phyloP scores from a whole-genome alignment of 495 filamentous ascomycete genomes.

The Hypomontagnella monticulosa region DNA sequence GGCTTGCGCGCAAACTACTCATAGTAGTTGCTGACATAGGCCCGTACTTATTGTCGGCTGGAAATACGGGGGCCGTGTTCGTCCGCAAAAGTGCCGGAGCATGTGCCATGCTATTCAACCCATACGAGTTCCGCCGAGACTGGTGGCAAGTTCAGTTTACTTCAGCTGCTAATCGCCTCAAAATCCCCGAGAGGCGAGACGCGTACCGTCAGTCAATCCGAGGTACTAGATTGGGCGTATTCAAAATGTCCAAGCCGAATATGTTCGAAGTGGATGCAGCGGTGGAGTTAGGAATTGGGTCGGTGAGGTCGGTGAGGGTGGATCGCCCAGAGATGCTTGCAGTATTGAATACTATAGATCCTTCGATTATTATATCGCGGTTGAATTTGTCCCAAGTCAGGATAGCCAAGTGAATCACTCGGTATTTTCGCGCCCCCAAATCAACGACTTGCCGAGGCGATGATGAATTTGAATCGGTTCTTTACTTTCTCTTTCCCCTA shows the following conservation, averaged over 20 bases:
- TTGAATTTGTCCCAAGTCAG: constrained; percentile 13
- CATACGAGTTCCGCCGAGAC: constrained; percentile 40
- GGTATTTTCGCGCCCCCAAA: constrained; percentile 3
- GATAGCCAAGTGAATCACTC: constrained; percentile 2
- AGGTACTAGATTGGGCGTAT: constrained; percentile 10
- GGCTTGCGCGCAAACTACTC: constrained; percentile 61
- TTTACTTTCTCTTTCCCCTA: constrained; percentile 15
- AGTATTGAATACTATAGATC: constrained; percentile 14
- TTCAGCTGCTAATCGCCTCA: constrained; percentile 15
- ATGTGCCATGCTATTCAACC: constrained; percentile 61
- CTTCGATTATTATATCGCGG: constrained; percentile 26
- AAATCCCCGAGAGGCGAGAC: constrained; percentile 5
- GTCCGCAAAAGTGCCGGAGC: constrained; percentile 60
- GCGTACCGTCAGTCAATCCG: constrained; percentile 11
- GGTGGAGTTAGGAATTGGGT: constrained; percentile 15
- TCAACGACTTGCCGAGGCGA: constrained; percentile 4
- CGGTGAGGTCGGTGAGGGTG: constrained; percentile 6
- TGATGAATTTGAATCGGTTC: neutral
- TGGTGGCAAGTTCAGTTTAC: constrained; percentile 3
- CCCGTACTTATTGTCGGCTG: constrained; percentile 51
- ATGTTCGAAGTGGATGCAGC: constrained; percentile 10
- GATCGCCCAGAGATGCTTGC: constrained; percentile 23
- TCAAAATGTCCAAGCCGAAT: neutral
- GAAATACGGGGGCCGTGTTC: constrained; percentile 60
- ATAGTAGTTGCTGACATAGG: constrained; percentile 52